Base-by-base conservation (phyloP, 371 early-diverging fungal genomes). In the Zopfochytrium polystomum region DNA sequence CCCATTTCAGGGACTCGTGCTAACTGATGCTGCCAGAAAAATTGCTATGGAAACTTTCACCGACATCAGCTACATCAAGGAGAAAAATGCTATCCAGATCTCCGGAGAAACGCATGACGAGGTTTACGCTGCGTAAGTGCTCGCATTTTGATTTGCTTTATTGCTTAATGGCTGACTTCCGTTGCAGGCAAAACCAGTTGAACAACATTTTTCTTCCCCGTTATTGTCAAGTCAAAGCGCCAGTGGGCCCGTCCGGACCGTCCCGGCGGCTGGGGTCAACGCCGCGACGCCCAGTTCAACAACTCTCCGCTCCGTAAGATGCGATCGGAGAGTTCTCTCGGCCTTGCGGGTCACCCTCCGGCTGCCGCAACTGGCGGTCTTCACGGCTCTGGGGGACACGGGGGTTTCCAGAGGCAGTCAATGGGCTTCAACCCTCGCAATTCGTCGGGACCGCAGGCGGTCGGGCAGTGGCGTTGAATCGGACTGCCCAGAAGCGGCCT, bases 201-300 rank as follows among this genome's bases (percentile, higher is more conserved):
- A 78, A 78, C 64, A 52, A 52, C 51, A 61, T 76, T 54, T n/a
- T 76, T 78, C 70, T 76, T 74, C 64, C 74, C 74, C 31, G 73
- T 72, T 29, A 68, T 69, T 49, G 72, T 73, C 44, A 70, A 75
- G 44, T 67, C 71, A 29, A 78, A 78, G 58, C 63, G 70, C 32
- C 75, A 74, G 56, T 78, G 79, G 79, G 79, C 73, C n/a, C 63
- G 79, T n/a, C 79, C 79, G 38, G 79, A 78, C 61, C 60, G 76
- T 13, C 79, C 79, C 22, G 79, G 79, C 30, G 50, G 34, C 29
- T 78, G 79, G 79, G 79, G 79, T 47, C 79, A 78, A 54, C 69
- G 79, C 33, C 65, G 79, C 9, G 79, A 78, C 50, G 46, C 62
- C 1, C 32, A 66, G 9, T 58, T 62, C 23, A 49, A 42, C 38